Conservation (phyloP, 768 basidiomycete species). For the Boletales sp. region DNA sequence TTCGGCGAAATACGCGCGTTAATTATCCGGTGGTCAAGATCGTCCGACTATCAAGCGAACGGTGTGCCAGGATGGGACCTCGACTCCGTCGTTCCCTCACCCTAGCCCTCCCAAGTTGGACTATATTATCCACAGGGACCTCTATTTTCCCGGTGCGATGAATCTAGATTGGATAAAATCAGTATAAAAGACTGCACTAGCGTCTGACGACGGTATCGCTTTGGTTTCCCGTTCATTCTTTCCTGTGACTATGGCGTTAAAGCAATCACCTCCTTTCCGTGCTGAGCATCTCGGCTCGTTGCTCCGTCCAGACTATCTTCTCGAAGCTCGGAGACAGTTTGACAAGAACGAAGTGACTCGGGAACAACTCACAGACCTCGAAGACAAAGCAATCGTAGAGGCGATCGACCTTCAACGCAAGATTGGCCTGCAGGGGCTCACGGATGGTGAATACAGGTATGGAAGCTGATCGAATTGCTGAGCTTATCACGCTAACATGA, state of each 20-base stretch:
- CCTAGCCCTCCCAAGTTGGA: too few species aligned
- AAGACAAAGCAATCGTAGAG: slow-evolving; percentile 36
- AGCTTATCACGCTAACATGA: slow-evolving; percentile 1
- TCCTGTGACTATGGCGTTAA: slow-evolving; percentile 12
- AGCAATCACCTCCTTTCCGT: slow-evolving; percentile 39
- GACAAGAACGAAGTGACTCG: slow-evolving; percentile 32
- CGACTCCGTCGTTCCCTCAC: too few species aligned
- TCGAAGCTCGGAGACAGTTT: slow-evolving; percentile 34
- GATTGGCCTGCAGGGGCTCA: slow-evolving; percentile 39
- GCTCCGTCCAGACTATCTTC: slow-evolving; percentile 38
- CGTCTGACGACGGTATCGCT: too few species aligned
- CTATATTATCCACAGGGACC: too few species aligned
- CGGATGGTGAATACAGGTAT: slow-evolving; percentile 39
- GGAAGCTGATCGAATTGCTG: slow-evolving; percentile 18
- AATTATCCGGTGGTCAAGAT: too few species aligned
- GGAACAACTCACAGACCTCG: slow-evolving; percentile 35
- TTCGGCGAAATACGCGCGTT: too few species aligned
- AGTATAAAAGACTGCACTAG: too few species aligned
- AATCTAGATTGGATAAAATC: too few species aligned
- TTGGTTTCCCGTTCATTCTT: too few species aligned
- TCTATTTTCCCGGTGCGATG: too few species aligned
- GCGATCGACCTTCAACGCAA: slow-evolving; percentile 38
- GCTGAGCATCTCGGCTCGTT: slow-evolving; percentile 46
- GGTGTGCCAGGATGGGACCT: too few species aligned
- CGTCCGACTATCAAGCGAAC: too few species aligned